phyloP scores from a whole-genome alignment of 352 stramenopile species.

The Blastocystis sp. region DNA sequence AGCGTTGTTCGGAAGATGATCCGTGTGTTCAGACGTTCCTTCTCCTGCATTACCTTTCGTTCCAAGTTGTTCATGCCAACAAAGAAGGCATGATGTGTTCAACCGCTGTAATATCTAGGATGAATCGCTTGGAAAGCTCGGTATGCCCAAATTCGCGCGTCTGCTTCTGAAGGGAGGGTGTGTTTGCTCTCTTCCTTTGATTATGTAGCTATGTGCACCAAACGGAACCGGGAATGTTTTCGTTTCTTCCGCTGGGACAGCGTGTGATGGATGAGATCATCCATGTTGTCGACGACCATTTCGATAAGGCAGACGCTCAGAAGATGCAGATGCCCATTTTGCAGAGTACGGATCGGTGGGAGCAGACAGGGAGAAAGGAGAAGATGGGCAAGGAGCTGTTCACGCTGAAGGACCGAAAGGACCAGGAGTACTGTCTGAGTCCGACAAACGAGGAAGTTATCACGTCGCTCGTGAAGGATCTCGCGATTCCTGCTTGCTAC shows the following conservation, averaged over 20 bases:
- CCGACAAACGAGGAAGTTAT: conserved; percentile 56
- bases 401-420: conserved; percentile 55
- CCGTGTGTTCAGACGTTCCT: background rate
- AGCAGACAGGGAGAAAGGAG: background rate
- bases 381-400: conserved; percentile 49
- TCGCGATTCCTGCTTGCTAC: conserved; percentile 26
- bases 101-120: background rate
- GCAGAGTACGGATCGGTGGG: conserved; percentile 9
- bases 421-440: conserved; percentile 41
- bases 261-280: conserved; percentile 38
- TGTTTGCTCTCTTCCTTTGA: background rate
- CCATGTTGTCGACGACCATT: background rate
- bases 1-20: conserved; percentile 20
- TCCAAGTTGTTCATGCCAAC: conserved; percentile 35
- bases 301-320: conserved; percentile 21
- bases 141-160: conserved; percentile 12
- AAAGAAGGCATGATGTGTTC: background rate
- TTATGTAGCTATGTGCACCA: conserved; percentile 44
- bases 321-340: conserved; percentile 57
- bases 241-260: conserved; percentile 47
- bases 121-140: conserved; percentile 31
- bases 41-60: background rate
- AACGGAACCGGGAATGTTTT: conserved; percentile 51
- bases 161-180: conserved; percentile 48
- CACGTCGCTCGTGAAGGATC: conserved; percentile 23